Percentiles rank a stretch among this genome's conserved stretches.
Conservation (phyloP, 2,329 filamentous ascomycete species). For the Ophiostoma populinum region DNA sequence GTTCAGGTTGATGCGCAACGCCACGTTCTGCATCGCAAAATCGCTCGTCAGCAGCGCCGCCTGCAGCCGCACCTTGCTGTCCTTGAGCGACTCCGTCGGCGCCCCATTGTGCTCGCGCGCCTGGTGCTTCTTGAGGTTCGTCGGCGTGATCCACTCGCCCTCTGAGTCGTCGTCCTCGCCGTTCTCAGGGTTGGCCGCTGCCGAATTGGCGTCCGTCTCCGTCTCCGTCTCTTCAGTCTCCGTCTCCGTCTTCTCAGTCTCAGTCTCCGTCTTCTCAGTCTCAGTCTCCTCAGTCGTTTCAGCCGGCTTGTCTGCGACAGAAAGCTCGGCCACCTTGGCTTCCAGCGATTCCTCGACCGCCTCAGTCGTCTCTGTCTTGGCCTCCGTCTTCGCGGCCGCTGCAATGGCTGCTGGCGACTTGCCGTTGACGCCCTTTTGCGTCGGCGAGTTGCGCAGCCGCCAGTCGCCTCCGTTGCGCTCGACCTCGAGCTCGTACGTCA, state of each 20-base stretch:
- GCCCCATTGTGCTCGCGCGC: constrained; percentile 32
- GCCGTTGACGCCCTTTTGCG: constrained; percentile 63
- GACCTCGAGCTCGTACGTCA: constrained; percentile 88
- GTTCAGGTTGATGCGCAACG: constrained; percentile 76
- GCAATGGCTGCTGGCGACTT: constrained; percentile 29
- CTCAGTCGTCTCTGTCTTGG: not conserved
- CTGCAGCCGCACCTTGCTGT: constrained; percentile 41
- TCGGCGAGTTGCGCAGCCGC: constrained; percentile 61
- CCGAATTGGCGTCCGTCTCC: constrained; percentile 16
- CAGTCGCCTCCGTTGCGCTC: constrained; percentile 82
- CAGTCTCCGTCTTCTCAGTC: not conserved
- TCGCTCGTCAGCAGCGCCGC: constrained; percentile 88
- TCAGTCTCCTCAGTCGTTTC: not conserved
- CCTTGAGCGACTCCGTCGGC: constrained; percentile 33
- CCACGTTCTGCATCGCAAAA: constrained; percentile 95
- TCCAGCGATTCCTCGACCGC: not conserved
- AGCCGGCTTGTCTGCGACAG: not conserved
- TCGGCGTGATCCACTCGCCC: constrained; percentile 81
- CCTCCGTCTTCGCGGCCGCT: not conserved
- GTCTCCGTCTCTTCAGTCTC: not conserved
- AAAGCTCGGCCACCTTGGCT: constrained; percentile 3
- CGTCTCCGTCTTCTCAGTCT: not conserved
- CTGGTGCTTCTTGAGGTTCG: constrained; percentile 76
- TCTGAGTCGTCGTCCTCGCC: constrained; percentile 28
- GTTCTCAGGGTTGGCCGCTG: constrained; percentile 12